Conservation (phyloP, 352 stramenopile genomes). For the Phytophthora tentaculata region DNA sequence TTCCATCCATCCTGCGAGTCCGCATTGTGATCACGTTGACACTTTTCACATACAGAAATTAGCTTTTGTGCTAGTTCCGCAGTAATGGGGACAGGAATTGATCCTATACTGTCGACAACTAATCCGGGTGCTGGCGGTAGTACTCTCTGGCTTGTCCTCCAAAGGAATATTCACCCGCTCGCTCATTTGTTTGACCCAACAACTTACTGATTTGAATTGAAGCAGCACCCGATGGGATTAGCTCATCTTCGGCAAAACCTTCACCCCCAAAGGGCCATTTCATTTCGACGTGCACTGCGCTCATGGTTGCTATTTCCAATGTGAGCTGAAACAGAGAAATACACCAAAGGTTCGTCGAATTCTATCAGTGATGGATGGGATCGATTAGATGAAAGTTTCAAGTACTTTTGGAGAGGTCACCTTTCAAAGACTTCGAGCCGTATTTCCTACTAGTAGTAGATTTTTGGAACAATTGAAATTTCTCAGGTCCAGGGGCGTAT, state of each 20-base stretch:
- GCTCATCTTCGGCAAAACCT: constrained; percentile 1
- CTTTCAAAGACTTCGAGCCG: too few species aligned
- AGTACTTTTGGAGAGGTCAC: too few species aligned
- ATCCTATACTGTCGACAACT: constrained; percentile 5
- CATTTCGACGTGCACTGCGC: constrained; percentile 4
- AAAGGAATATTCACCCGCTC: too few species aligned
- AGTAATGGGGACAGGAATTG: constrained; percentile 5
- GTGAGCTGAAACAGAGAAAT: too few species aligned
- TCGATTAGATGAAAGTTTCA: too few species aligned
- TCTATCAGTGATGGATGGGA: too few species aligned
- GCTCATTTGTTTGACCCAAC: constrained; percentile 5
- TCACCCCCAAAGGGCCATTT: constrained; percentile 24
- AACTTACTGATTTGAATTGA: constrained; percentile 14
- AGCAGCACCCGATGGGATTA: constrained; percentile 1
- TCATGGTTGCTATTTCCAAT: too few species aligned
- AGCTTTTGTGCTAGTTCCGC: constrained; percentile 12
- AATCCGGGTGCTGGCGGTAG: constrained; percentile 6
- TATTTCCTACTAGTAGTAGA: too few species aligned
- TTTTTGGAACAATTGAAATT: too few species aligned
- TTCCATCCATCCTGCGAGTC: constrained; percentile 14
- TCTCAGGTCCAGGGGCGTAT: too few species aligned
- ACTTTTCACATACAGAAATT: constrained; percentile 23
- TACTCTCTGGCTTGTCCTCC: constrained; percentile 10
- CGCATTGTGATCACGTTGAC: constrained; percentile 14
- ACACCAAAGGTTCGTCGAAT: too few species aligned